phyloP scores from a whole-genome alignment of 108 stramenopile species.

The Licmophora abbreviata region DNA sequence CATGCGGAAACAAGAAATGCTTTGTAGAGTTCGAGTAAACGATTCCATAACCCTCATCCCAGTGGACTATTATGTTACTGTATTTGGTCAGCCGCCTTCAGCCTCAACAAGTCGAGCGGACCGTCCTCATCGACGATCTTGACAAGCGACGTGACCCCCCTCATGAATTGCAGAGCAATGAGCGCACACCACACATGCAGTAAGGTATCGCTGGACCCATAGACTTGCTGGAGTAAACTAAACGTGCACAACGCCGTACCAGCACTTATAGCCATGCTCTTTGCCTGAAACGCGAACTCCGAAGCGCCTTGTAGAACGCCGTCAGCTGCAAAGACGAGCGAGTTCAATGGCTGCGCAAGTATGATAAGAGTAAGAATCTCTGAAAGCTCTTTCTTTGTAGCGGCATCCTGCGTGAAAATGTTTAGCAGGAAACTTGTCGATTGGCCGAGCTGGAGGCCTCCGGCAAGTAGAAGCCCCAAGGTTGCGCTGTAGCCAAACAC shows the following conservation, averaged over 20 bases:
- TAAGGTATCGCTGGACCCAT: slow-evolving; percentile 41
- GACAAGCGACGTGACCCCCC: slow-evolving; percentile 65
- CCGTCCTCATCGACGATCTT: slow-evolving; percentile 60
- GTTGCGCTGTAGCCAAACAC: slow-evolving; percentile 60
- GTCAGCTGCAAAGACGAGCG: slow-evolving; percentile 81
- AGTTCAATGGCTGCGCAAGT: slow-evolving; percentile 75
- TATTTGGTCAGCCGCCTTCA: too few relatives aligned
- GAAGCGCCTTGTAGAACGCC: slow-evolving; percentile 81
- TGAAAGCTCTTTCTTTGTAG: slow-evolving; percentile 43
- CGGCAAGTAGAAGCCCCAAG: slow-evolving; percentile 44
- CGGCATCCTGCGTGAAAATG: slow-evolving; percentile 62
- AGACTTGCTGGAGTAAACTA: slow-evolving; percentile 24
- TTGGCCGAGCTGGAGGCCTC: slow-evolving; percentile 41
- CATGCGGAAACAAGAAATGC: too few relatives aligned
- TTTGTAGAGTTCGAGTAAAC: too few relatives aligned
- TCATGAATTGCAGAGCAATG: slow-evolving; percentile 66
- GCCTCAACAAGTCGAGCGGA: slow-evolving; percentile 61
- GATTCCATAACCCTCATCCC: too few relatives aligned
- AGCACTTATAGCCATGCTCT: slow-evolving; percentile 69
- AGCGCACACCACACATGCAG: slow-evolving; percentile 70
- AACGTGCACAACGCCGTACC: slow-evolving; percentile 39
- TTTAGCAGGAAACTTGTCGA: slow-evolving; percentile 44
- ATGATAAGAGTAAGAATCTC: slow-evolving; percentile 60
- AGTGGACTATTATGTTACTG: too few relatives aligned
- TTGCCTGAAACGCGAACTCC: slow-evolving; percentile 77